A percentile compares a stretch with the other conserved stretches of the same genome.
phyloP scores from a whole-genome alignment of 2,329 filamentous ascomycete genomes.

The Penicillium aurantiogriseum region DNA sequence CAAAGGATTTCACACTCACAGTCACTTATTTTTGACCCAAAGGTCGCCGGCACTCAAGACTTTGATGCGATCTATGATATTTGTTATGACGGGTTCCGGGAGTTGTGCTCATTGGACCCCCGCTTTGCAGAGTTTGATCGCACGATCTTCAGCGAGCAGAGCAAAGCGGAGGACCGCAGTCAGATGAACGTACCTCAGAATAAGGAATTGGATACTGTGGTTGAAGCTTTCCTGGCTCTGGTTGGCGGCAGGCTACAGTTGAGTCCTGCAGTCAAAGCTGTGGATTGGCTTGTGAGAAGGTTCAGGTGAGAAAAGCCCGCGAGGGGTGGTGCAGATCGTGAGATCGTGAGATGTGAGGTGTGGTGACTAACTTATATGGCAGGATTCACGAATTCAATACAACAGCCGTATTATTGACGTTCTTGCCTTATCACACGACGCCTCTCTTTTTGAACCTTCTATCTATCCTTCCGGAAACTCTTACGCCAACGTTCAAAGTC shows the following conservation, averaged over 20 bases:
- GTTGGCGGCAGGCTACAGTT: conserved; percentile 74
- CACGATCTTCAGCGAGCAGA: conserved; percentile 90
- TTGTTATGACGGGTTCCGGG: conserved; percentile 85
- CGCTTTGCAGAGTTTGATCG: conserved; percentile 72
- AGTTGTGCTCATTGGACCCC: conserved; percentile 81
- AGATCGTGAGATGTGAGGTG: conserved; percentile 16
- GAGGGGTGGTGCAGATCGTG: background rate
- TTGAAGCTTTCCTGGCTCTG: conserved; percentile 81
- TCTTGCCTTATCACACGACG: conserved; percentile 87
- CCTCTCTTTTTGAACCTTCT: conserved; percentile 82
- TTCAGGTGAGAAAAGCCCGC: conserved; percentile 64
- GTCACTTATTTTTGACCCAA: conserved; percentile 88
- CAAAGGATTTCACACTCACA: conserved; percentile 90
- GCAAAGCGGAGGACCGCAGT: conserved; percentile 80
- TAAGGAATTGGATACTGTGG: conserved; percentile 69
- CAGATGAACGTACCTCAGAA: conserved; percentile 83
- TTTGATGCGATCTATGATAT: conserved; percentile 85
- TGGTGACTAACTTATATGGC: conserved; percentile 20
- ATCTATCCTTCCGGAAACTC: conserved; percentile 73
- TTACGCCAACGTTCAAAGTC: conserved; percentile 77
- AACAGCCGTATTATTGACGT: conserved; percentile 71
- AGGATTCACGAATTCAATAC: conserved; percentile 94
- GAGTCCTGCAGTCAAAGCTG: conserved; percentile 81
- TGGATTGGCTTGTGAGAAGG: conserved; percentile 91
- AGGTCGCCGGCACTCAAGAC: conserved; percentile 80